Conservation (phyloP, 371 early-diverging fungal species). For the Rhizopus sp. region DNA sequence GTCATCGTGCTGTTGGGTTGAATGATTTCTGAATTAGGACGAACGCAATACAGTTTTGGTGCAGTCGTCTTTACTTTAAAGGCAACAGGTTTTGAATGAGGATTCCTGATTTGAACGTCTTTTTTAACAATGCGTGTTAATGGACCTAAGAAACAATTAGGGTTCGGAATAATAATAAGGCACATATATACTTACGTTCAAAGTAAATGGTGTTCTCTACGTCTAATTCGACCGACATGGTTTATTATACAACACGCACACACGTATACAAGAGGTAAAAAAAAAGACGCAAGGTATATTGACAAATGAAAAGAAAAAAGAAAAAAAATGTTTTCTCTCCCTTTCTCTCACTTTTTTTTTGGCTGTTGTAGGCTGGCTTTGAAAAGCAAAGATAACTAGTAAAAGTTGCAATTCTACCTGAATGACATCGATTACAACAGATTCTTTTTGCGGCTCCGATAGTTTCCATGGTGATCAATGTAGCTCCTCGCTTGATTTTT, state of each 20-base stretch:
- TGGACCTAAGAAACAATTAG: slow-evolving; percentile 53
- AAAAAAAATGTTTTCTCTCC: too few species aligned
- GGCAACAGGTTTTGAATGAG: slow-evolving; percentile 57
- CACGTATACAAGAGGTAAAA: too few species aligned
- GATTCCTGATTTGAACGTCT: slow-evolving; percentile 59
- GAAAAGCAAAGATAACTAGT: too few species aligned
- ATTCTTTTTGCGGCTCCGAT: too few species aligned
- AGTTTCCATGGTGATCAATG: too few species aligned
- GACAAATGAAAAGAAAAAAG: too few species aligned
- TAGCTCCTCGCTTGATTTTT: too few species aligned
- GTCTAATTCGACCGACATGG: slow-evolving; percentile 25
- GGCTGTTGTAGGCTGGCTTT: too few species aligned
- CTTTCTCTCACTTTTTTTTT: too few species aligned
- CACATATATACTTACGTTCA: slow-evolving; percentile 19
- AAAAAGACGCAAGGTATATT: too few species aligned
- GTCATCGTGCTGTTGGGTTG: slow-evolving; percentile 58
- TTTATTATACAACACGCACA: background rate
- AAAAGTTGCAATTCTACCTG: too few species aligned
- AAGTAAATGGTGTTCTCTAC: slow-evolving; percentile 18
- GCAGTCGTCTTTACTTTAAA: slow-evolving; percentile 95
- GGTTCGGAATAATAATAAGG: slow-evolving; percentile 2
- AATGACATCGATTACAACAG: too few species aligned
- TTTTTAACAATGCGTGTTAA: slow-evolving; percentile 61
- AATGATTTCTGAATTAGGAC: slow-evolving; percentile 85
- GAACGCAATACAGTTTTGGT: slow-evolving; percentile 89